These are phyloP conservation scores for Kwoniella europaea DNA, from an alignment of 768 basidiomycete genomes.

Conservation along the genomic window DNA sequence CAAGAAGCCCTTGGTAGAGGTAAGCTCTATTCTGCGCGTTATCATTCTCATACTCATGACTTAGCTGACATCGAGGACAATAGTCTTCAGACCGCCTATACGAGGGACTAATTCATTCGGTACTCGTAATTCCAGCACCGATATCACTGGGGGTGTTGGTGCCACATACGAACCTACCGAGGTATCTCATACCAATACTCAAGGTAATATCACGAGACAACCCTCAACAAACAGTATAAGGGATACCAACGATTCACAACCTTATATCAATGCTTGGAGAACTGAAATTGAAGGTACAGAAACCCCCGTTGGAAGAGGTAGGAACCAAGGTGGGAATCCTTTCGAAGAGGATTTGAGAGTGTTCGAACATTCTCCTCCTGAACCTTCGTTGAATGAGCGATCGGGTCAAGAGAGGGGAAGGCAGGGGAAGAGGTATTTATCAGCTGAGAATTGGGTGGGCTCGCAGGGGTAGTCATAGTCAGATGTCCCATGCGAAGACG, in stretches of 20 bases:
- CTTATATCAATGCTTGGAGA: neutral
- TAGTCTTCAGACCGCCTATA: constrained; percentile 6
- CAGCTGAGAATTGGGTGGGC: neutral
- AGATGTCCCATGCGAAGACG: too few relatives aligned
- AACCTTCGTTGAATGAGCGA: neutral
- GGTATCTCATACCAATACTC: neutral
- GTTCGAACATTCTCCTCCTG: neutral
- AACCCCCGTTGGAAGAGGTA: neutral
- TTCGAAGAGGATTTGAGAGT: constrained; percentile 11
- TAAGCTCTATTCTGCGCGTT: neutral
- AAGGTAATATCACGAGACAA: neutral
- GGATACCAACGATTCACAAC: neutral
- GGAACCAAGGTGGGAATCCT: constrained; percentile 9
- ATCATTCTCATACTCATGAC: neutral
- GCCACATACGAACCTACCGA: constrained; percentile 4
- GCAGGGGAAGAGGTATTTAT: neutral
- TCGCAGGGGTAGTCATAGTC: too few relatives aligned
- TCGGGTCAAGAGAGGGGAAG: neutral
- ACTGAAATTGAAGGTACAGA: neutral
- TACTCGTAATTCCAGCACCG: too few relatives aligned
- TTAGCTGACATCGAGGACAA: neutral
- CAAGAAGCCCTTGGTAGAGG: neutral
- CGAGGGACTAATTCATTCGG: neutral
- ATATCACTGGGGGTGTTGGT: too few relatives aligned
- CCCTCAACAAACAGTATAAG: neutral